Conservation (phyloP, 2,329 filamentous ascomycete genomes). For the Microascus cirrosus region DNA sequence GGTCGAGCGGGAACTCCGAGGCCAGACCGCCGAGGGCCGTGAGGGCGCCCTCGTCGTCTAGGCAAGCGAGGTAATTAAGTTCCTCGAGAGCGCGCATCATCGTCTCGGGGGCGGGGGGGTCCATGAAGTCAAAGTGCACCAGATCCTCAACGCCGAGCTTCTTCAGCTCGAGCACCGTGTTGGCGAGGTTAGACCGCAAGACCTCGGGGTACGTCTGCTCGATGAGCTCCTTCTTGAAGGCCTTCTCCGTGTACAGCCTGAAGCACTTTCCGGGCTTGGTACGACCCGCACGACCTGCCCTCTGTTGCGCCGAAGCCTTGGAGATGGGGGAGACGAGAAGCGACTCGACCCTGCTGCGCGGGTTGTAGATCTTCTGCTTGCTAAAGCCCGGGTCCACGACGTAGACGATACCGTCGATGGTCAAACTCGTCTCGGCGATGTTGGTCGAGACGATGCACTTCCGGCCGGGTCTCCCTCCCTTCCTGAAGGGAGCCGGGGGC, state of each 20-base stretch:
- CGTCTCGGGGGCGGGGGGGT: conserved; percentile 93
- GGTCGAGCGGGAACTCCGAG: conserved; percentile 92
- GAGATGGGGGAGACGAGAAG: conserved; percentile 96
- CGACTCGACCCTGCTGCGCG: conserved; percentile 90
- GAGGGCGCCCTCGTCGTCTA: conserved; percentile 92
- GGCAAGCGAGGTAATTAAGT: conserved; percentile 90
- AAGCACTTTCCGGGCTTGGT: conserved; percentile 98
- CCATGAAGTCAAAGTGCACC: conserved; percentile 98
- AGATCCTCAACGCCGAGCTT: conserved; percentile 93
- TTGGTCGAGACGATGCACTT: conserved; percentile 95
- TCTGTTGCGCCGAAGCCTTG: conserved; percentile 92
- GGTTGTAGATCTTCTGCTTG: conserved; percentile 99
- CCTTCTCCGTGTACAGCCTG: conserved; percentile 85
- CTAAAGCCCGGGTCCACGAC: conserved; percentile 99
- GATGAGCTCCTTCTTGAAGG: conserved; percentile 96
- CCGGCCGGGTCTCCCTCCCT: conserved; percentile 75
- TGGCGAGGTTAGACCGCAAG: conserved; percentile 84
- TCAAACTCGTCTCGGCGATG: conserved; percentile 94
- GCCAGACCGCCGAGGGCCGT: conserved; percentile 77
- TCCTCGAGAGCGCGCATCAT: conserved; percentile 97
- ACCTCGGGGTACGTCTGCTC: conserved; percentile 97
- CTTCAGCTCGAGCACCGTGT: conserved; percentile 91
- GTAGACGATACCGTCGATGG: conserved; percentile 97
- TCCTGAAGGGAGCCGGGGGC: conserved; percentile 60
- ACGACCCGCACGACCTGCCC: conserved; percentile 98